These are phyloP conservation scores for Neurospora discreta DNA, from an alignment of 495 filamentous ascomycete genomes.

Conservation along the genomic window DNA sequence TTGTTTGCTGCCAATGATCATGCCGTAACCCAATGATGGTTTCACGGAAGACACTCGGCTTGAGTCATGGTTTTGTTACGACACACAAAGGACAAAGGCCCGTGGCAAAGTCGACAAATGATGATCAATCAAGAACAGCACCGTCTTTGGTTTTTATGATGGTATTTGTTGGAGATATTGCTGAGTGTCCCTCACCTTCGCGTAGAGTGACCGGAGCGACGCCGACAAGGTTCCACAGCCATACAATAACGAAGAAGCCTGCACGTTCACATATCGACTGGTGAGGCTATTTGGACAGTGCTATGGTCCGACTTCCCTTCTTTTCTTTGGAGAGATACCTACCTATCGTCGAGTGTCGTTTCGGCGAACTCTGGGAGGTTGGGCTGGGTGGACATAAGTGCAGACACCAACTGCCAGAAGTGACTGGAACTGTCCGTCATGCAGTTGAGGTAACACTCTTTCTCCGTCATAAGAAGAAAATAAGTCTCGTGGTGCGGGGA, in stretches of 20 bases:
- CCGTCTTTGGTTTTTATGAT: not conserved
- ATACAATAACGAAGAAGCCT: no score
- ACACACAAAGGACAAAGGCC: rapidly evolving
- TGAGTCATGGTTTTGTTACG: rapidly evolving
- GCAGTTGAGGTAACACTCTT: not conserved
- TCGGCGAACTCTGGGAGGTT: no score
- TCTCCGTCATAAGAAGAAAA: not conserved
- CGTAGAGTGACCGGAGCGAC: not conserved
- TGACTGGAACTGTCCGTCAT: not conserved
- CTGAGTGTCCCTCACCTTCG: not conserved
- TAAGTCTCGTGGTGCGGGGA: not conserved
- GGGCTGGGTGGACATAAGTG: no score
- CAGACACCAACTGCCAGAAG: no score
- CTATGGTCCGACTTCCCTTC: no score
- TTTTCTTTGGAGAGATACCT: no score
- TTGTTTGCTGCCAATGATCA: not conserved
- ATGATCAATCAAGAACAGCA: rapidly evolving
- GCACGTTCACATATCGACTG: no score
- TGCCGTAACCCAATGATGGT: not conserved
- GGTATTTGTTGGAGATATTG: not conserved
- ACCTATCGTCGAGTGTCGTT: not conserved
- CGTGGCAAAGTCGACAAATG: no score
- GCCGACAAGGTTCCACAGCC: no score
- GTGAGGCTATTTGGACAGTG: no score
- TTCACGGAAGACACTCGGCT: not conserved